phyloP scores from a whole-genome alignment of 1,284 basidiomycete genomes.

The Neotropicomus parvogracilis region DNA sequence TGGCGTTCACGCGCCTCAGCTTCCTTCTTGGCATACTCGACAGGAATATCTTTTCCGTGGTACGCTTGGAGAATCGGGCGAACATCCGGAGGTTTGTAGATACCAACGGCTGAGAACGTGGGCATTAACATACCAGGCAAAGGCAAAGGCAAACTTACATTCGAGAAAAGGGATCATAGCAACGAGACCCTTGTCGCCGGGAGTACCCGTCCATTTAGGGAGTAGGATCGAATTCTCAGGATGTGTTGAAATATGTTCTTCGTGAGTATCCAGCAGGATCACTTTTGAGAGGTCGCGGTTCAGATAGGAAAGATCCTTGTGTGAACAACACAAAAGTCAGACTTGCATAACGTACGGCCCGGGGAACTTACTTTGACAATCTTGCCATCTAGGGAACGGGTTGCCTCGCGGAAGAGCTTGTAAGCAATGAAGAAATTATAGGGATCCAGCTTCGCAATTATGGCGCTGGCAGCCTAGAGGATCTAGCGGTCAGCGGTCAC shows the following conservation, averaged over 20 bases:
- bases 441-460: conserved; percentile 93
- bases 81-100: conserved; percentile 83
- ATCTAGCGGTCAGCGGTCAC: background rate
- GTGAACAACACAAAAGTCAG: background rate
- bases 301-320: conserved; percentile 83
- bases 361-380: conserved; percentile 68
- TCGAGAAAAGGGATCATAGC: conserved; percentile 96
- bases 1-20: conserved; percentile 74
- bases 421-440: conserved; percentile 89
- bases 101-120: conserved; percentile 71
- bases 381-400: conserved; percentile 73
- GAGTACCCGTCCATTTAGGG: conserved; percentile 84
- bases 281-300: conserved; percentile 94
- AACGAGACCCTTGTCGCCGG: conserved; percentile 76
- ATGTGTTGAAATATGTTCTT: conserved; percentile 75
- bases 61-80: conserved; percentile 86
- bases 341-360: background rate
- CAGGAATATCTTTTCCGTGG: conserved; percentile 81
- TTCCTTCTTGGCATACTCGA: conserved; percentile 88
- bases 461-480: conserved; percentile 79
- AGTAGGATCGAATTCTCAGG: conserved; percentile 89
- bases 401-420: conserved; percentile 88
- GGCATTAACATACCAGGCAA: conserved; percentile 1
- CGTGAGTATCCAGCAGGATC: conserved; percentile 81
- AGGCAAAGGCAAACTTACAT: conserved; percentile 49